Evolutionary conservation across 805 yeast species (phyloP), one percentile per base, ranked within the genome.

Genomic region (Brettanomyces custersianus): DNA sequence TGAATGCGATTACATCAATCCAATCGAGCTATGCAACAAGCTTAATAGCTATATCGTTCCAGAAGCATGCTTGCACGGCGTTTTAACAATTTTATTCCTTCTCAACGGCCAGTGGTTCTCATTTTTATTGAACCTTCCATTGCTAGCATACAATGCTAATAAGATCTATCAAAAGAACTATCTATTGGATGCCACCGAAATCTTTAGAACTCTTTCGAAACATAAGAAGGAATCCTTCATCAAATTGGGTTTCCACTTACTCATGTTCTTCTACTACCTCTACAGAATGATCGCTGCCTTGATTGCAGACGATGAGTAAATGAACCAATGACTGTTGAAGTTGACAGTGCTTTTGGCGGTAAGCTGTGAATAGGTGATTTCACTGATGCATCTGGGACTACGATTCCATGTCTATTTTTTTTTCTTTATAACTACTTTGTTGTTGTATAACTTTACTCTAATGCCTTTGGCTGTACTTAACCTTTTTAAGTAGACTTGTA

Each of bases 1-100:
- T 60, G 97, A 85, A 62, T 79, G 88, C 54, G 98, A 92, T 62
- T 92, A 90, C 69, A 88, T 90, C 65, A 92, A 90, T 61, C 97
- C 97, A 39, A 86, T 90, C 57, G 97, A 90, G 63, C 71, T 92
- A 50, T 92, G 98, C 66, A 85, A 85, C 65, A 80, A 84, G 54
- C 74, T 92, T 57, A 92, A 92, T 70, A 78, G 81, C 49, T 78
- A 84, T 64, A 78, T 90, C 49, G 67, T 82, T 28, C 96, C 96
- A 33, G 97, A 92, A 63, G 95, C 95, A 20, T 78, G 70, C 4
- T 62, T 84, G 40, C 96, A 90, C 52, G 92, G 71, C 2, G 65
- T 79, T 39, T 57, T 87, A 45, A 70, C 95, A 5, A 40, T 70
- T 4, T 61, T 84, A 45, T 80, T 90, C 57, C 66, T 92, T 48